These are phyloP conservation scores for Leishmania aethiopica DNA, from an alignment of 208 protist species.

Conservation along the genomic window DNA sequence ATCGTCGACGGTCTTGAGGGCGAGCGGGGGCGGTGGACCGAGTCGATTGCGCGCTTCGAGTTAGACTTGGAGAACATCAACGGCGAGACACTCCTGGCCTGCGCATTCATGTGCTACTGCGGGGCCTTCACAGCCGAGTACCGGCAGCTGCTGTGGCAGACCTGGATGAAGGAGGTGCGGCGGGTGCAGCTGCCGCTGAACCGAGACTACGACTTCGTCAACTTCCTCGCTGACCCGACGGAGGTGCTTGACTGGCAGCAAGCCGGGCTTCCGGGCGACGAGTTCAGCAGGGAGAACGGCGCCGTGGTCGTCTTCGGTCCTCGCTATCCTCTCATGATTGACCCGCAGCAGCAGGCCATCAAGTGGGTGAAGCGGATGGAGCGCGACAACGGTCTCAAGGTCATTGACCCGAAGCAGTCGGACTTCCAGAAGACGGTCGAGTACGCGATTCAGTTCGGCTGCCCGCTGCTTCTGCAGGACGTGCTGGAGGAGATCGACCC, in stretches of 20 bases:
- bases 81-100: constrained; percentile 97
- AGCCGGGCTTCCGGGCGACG: constrained; percentile 95
- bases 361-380: constrained; percentile 98
- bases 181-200: constrained; percentile 85
- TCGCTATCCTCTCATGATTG: constrained; percentile 98
- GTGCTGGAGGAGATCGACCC: constrained; percentile 98
- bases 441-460: constrained; percentile 97
- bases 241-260: constrained; percentile 98
- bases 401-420: constrained; percentile 95
- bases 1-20: constrained; percentile 97
- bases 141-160: constrained; percentile 89
- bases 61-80: constrained; percentile 87
- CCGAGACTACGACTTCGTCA: constrained; percentile 90
- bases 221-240: constrained; percentile 96
- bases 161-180: constrained; percentile 92
- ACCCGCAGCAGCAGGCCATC: constrained; percentile 99
- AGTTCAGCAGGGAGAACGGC: constrained; percentile 97
- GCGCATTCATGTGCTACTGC: constrained; percentile 97
- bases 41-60: constrained; percentile 94
- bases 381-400: constrained; percentile 92
- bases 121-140: constrained; percentile 97
- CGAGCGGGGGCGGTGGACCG: constrained; percentile 97
- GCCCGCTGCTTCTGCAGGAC: constrained; percentile 97
- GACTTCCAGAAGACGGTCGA: constrained; percentile 97
- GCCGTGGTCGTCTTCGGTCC: constrained; percentile 95